Evolutionary conservation across 345 rosid species (phyloP), one percentile per base, ranked within the genome.

Genomic region (Heritiera littoralis): DNA sequence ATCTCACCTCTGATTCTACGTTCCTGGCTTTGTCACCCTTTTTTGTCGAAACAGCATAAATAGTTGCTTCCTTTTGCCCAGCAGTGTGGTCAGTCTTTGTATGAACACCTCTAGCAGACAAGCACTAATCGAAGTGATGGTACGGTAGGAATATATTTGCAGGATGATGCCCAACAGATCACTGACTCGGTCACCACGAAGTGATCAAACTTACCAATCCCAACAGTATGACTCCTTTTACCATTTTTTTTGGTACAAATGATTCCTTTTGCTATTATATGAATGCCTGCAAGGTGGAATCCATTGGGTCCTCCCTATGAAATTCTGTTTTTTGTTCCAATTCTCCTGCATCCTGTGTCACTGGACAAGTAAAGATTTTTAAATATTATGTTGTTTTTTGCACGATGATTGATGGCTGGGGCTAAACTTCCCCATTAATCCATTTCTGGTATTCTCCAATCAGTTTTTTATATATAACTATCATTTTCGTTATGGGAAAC

Each of bases 151-250:
- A 91, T 90, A 76, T 88, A 88, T 6, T 92, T 89, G 86, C 94
- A 90, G 51, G 98, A 92, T 32, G 98, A 92, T 32, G 91, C 96
- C 98, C 98, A 89, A 1, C 96, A 90, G 68, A 90, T 89, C 23
- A 93, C 87, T 3, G 97, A 92, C 66, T 88, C 94, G 0, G 91
- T 86, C 23, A 88, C 90, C 54, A 87, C 82, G 66, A 87, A 79
- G 78, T 90, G 91, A 80, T 87, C 92, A 56, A 88, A 83, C 80
- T 92, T 97, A 14, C 96, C 93, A 3, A 88, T 67, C 51, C 93
- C 90, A 23, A 90, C 92, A 20, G 94, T 90, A 71, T 85, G 85
- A 80, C 90, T 92, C 82, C 94, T 84, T 70, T 89, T 88, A 80
- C 86, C 28, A 23, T 23, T 23, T 23, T 23, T 23, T 23, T 23